Evolutionary conservation across 2,329 filamentous ascomycete genomes (phyloP).

Genomic region (Botrytis paeoniae): DNA sequence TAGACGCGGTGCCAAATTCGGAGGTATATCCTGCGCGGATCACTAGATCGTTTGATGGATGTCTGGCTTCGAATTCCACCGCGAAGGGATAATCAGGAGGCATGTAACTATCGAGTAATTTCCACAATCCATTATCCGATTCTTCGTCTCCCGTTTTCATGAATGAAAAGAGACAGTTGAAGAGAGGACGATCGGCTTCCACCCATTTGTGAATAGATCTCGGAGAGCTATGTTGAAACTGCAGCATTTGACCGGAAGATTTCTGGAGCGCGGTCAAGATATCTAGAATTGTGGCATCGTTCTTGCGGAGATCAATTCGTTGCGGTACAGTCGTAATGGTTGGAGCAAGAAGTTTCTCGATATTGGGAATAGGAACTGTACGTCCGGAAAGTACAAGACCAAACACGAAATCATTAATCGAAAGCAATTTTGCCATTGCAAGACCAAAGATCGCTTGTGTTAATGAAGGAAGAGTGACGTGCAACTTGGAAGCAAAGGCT

Average conservation of each 20-base stretch:
- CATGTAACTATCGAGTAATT: constrained; percentile 6
- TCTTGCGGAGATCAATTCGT: constrained; percentile 32
- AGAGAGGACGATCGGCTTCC: constrained; percentile 6
- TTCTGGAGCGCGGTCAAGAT: constrained; percentile 10
- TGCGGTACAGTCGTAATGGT: constrained; percentile 45
- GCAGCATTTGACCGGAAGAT: constrained; percentile 1
- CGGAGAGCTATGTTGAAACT: neutral
- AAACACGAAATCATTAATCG: constrained; percentile 42
- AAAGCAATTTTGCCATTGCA: constrained; percentile 40
- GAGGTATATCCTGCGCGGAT: neutral
- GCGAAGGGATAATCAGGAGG: constrained; percentile 11
- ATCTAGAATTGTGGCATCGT: neutral
- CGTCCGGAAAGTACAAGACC: constrained; percentile 44
- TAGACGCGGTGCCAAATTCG: neutral
- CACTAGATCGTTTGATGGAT: neutral
- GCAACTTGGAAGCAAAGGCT: constrained; percentile 38
- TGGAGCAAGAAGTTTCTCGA: constrained; percentile 44
- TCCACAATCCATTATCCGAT: constrained; percentile 1
- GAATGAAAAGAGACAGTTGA: constrained; percentile 10
- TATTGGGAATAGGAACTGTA: constrained; percentile 39
- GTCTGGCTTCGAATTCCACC: constrained; percentile 7
- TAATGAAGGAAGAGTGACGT: constrained; percentile 27
- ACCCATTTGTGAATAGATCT: constrained; percentile 13
- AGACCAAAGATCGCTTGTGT: constrained; percentile 41
- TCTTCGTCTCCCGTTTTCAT: constrained; percentile 1